phyloP scores from a whole-genome alignment of 306 rosid species.

The Begonia peltatifolia region DNA sequence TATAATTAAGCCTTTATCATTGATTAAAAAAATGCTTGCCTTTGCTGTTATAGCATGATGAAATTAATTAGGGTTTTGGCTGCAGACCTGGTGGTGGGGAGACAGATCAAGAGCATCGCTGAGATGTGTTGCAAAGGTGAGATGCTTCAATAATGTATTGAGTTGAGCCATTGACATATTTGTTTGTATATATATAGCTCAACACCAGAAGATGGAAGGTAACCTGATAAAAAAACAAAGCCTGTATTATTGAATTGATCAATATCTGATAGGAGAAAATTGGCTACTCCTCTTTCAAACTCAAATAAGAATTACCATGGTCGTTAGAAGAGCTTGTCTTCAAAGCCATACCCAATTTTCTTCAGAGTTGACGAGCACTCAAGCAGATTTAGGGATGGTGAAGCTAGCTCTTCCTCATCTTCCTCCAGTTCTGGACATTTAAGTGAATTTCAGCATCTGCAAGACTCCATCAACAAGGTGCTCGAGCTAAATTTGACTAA shows the following conservation, averaged over 20 bases:
- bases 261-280: not conserved
- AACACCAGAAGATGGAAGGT: not conserved
- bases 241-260: not conserved
- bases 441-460: conserved; percentile 15
- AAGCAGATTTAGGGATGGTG: conserved; percentile 6
- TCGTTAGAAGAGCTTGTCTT: conserved; percentile 17
- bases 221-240: not conserved
- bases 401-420: conserved; percentile 9
- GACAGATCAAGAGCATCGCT: conserved; percentile 14
- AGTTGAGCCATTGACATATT: conserved; percentile 2
- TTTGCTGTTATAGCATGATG: no score
- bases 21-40: no score
- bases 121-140: conserved; percentile 9
- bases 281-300: conserved; percentile 11
- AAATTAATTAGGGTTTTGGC: not conserved
- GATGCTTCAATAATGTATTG: conserved; percentile 2
- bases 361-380: conserved; percentile 14
- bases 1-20: no score
- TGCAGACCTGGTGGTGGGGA: conserved; percentile 11
- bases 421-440: conserved; percentile 10
- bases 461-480: conserved; percentile 11
- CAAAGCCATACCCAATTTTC: conserved; percentile 14
- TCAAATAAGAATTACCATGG: conserved; percentile 6
- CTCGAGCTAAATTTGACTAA: conserved; percentile 10
- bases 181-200: not conserved